These are phyloP conservation scores for Malassezia slooffiae DNA, from an alignment of 1,284 basidiomycete genomes.

Conservation along the genomic window DNA sequence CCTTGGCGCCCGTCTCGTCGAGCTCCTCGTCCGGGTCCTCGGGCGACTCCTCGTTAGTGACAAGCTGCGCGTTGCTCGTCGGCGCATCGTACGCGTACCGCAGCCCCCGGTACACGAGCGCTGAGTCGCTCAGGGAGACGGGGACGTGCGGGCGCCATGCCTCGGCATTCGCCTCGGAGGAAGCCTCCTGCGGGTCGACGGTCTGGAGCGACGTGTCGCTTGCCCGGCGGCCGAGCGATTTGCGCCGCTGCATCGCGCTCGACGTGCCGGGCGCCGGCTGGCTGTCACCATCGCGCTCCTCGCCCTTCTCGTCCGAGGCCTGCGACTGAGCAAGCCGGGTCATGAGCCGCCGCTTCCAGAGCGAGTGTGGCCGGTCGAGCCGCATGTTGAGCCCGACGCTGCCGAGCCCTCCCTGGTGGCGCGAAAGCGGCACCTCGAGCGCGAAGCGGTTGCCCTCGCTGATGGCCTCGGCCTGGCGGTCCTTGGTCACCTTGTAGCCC, in stretches of 20 bases:
- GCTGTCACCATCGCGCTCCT: no score
- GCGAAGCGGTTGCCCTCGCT: slow-evolving; percentile 38
- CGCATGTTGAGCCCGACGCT: slow-evolving; percentile 14
- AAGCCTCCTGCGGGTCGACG: no score
- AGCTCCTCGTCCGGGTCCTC: not conserved
- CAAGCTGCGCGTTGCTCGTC: not conserved
- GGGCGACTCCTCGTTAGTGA: not conserved
- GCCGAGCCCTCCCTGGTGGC: slow-evolving; percentile 37
- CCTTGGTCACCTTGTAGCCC: slow-evolving; percentile 42
- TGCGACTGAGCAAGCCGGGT: not conserved
- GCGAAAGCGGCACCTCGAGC: slow-evolving; percentile 36
- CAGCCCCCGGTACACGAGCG: not conserved
- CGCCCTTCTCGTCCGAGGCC: no score
- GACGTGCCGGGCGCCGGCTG: not conserved
- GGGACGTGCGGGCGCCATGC: slow-evolving; percentile 7
- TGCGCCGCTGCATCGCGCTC: no score
- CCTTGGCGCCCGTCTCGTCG: not conserved
- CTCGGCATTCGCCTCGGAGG: no score
- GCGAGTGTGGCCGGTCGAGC: slow-evolving; percentile 12
- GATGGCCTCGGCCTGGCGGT: slow-evolving; percentile 34
- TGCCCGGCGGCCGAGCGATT: no score
- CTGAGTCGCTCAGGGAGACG: slow-evolving; percentile 14
- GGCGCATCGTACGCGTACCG: slow-evolving; percentile 1
- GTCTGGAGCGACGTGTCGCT: slow-evolving; percentile 10
- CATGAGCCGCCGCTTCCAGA: slow-evolving; percentile 12